Evolutionary conservation across 2,329 filamentous ascomycete genomes (phyloP), one percentile per base, ranked within the genome.

Genomic region (Chaetomium olivaceum): DNA sequence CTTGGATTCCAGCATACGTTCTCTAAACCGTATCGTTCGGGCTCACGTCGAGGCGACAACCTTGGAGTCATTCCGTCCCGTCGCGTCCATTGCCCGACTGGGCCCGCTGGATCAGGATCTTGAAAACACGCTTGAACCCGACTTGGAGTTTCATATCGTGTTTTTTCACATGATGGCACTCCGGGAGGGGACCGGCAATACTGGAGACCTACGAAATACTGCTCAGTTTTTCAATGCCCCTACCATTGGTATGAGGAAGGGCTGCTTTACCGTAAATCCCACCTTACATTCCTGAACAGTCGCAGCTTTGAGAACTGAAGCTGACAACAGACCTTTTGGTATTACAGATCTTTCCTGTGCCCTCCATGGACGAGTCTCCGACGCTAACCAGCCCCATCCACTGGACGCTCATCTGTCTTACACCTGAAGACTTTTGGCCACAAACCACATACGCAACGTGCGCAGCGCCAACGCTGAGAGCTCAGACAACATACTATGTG

Each of bases 331-430:
- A 43, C 39, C 7, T 29, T 23, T 29, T 3, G 19, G n/a, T 3
- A 6, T 39, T 3, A 3, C 31, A 61, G 58, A 39, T 61, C 11
- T 52, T 61, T 14, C 14, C 16, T 25, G 31, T 29, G 6, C 29
- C 12, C 16, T 27, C n/a, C 2, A 19, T 11, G 11, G 3, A 43
- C 7, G 21, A 43, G 1, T n/a, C 21, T 4, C 27, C 6, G 43
- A 19, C 25, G 11, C 1, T 14, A n/a, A 14, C 1, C 23, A 31
- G 43, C 7, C 31, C 58, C n/a, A 54, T 61, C 48, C 58, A 43
- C 25, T 61, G 58, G 48, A 61, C 58, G 6, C 23, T 54, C 7
- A 50, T 61, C 14, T 61, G 58, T 8, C 58, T 61, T 7, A 43
- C 31, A 2, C 48, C 58, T 8, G 7, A 14, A 8, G 8, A 4